These are phyloP conservation scores for Ceratorhiza oryzae-sativae DNA, from an alignment of 1,284 basidiomycete species.

Conservation along the genomic window DNA sequence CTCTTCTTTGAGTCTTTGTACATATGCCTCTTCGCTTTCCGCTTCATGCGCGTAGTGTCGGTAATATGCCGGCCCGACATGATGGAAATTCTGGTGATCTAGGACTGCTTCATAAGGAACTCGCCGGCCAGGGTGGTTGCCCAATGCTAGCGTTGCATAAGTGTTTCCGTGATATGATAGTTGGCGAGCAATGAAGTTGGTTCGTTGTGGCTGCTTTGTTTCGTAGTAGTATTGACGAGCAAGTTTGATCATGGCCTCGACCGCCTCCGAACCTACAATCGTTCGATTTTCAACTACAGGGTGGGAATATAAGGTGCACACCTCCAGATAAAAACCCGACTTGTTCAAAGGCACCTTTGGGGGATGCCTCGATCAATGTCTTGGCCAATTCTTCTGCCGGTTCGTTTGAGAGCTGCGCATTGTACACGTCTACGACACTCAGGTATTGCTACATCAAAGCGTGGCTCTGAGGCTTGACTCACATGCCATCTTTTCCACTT, in stretches of 20 bases:
- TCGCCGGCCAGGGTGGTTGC: constrained; percentile 69
- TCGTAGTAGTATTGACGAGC: constrained; percentile 62
- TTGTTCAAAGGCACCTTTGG: constrained; percentile 72
- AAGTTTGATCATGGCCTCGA: constrained; percentile 81
- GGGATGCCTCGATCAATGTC: constrained; percentile 62
- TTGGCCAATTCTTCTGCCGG: constrained; percentile 80
- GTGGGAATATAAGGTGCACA: constrained; percentile 46
- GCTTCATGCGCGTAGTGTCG: constrained; percentile 71
- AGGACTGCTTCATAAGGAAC: constrained; percentile 71
- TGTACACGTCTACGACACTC: constrained; percentile 70
- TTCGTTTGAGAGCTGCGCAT: constrained; percentile 76
- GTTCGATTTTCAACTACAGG: background rate
- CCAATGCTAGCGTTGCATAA: constrained; percentile 69
- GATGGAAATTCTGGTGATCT: constrained; percentile 70
- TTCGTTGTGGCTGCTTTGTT: constrained; percentile 71
- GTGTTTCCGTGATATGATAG: constrained; percentile 88
- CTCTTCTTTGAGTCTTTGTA: constrained; percentile 74
- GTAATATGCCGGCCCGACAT: constrained; percentile 86
- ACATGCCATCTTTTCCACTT: constrained; percentile 78
- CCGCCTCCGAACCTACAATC: constrained; percentile 76
- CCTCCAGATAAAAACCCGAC: constrained; percentile 77
- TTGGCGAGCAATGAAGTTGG: constrained; percentile 79
- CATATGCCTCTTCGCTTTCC: constrained; percentile 80
- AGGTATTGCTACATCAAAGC: constrained; percentile 38
- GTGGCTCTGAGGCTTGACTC: constrained; percentile 46